Evolutionary conservation across 495 filamentous ascomycete genomes (phyloP), one percentile per base, ranked within the genome.

Genomic region (Polyplosphaeria fusca): DNA sequence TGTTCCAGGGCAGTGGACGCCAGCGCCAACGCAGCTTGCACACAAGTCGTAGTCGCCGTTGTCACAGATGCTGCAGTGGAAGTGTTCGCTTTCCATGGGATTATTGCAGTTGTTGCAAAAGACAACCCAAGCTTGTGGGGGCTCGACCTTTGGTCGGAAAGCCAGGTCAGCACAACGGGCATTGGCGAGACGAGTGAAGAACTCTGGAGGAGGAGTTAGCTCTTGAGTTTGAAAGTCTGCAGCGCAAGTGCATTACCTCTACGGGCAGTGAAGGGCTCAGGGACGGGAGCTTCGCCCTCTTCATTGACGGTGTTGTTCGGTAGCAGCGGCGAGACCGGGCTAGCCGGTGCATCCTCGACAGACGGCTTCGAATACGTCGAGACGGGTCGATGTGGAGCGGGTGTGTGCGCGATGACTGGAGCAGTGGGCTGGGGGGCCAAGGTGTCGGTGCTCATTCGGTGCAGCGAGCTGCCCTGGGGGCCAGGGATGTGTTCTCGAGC

Each of bases 31-130:
- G 69, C 93, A 99, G 25, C 75, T 68, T 50, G 81, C 79, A 74
- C 93, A 99, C 45, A 99, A 82, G 65, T 99, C 93, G 66, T 89
- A 99, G 71, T 99, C 94, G 25, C 93, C 93, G 47, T 85, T 77
- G 58, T 96, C 88, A 70, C 94, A 99, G 50, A 83, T 86, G 64
- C 87, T 86, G 76, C 93, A 99, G 73, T 99, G 93, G 70, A 88
- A 99, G 67, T 99, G 93, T 20, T 80, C 81, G 60, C 89, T 83
- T 28, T 83, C 77, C 63, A 96, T 89, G 28, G 83, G 79, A 20
- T 72, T 72, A 50, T 91, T 82, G 67, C 93, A 99, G 65, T 82
- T 79, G 73, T 99, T 96, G 81, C 93, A 99, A 76, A 86, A 95
- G 47, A 98, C 90, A 30, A 80, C 82, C 69, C 79, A 82, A 19